Percentiles rank a stretch among this genome's conserved stretches.
Evolutionary conservation across 2,329 filamentous ascomycete genomes (phyloP).

Genomic region (Cercospora zeina): DNA sequence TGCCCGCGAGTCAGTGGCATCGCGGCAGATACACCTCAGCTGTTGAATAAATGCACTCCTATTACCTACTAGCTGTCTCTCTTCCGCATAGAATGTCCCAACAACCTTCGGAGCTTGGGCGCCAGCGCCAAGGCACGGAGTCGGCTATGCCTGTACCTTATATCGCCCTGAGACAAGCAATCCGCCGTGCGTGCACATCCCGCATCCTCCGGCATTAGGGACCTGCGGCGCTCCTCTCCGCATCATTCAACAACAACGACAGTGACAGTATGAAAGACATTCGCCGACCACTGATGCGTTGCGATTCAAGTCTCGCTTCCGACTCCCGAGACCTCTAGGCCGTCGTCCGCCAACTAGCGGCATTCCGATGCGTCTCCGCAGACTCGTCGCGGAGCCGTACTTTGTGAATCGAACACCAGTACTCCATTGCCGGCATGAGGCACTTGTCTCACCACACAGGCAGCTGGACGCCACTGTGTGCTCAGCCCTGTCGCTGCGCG

Average conservation of each 20-base stretch:
- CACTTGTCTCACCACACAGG: background rate
- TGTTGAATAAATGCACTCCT: background rate
- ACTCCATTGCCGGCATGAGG: background rate
- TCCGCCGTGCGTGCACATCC: background rate
- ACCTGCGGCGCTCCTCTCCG: background rate
- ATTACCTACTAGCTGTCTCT: background rate
- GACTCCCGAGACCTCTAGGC: conserved; percentile 3
- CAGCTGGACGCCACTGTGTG: background rate
- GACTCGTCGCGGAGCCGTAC: conserved; percentile 6
- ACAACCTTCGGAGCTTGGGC: background rate
- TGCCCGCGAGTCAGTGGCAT: conserved; percentile 13
- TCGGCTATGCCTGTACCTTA: background rate
- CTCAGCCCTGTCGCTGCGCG: background rate
- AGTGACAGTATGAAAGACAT: background rate
- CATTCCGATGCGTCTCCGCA: conserved; percentile 1
- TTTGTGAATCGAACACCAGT: background rate
- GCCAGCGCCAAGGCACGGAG: background rate
- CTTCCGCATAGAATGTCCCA: background rate
- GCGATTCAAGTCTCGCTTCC: conserved; percentile 8
- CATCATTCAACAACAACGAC: too few species aligned
- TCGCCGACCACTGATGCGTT: background rate
- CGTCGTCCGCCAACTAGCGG: conserved; percentile 8
- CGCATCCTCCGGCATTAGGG: background rate
- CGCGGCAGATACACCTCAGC: conserved; percentile 5
- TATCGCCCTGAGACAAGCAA: conserved; percentile 8